Percentiles rank a stretch among this genome's conserved stretches.
phyloP scores from a whole-genome alignment of 2,329 filamentous ascomycete genomes.

The Bipolaris victoriae region DNA sequence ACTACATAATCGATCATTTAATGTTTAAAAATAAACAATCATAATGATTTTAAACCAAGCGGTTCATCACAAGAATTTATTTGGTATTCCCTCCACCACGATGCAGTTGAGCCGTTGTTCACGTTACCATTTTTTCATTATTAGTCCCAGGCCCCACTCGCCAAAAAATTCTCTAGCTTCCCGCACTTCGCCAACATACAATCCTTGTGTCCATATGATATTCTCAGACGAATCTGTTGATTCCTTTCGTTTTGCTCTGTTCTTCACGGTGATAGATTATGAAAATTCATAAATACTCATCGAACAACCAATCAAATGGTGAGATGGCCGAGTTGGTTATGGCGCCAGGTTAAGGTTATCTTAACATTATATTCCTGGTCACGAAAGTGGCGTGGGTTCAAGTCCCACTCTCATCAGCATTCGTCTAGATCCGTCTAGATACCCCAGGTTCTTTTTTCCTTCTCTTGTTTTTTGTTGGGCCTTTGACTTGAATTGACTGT shows the following conservation, averaged over 20 bases:
- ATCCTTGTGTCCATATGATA: not conserved
- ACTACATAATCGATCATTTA: no score
- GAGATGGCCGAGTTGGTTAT: conserved; percentile 18
- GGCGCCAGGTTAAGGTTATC: conserved; percentile 18
- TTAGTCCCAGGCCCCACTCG: not conserved
- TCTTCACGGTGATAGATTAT: no score
- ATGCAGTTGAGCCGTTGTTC: not conserved
- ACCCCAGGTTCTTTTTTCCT: conserved; percentile 28
- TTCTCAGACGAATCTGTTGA: not conserved
- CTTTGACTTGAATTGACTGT: not conserved
- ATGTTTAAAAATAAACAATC: no score
- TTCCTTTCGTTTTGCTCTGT: no score
- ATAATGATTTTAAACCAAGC: no score
- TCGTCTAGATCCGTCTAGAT: conserved; percentile 27
- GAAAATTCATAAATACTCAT: not conserved
- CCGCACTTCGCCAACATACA: not conserved
- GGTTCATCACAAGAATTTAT: no score
- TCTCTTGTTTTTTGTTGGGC: not conserved
- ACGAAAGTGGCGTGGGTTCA: conserved; percentile 49
- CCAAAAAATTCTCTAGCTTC: not conserved
- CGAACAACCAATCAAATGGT: conserved; percentile 5
- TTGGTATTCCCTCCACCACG: not conserved
- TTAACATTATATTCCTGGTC: conserved; percentile 36
- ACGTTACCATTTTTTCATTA: not conserved
- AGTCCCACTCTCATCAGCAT: conserved; percentile 49